Evolutionary conservation across 2,329 filamentous ascomycete genomes (phyloP).

Genomic region (Botrytis squamosa): DNA sequence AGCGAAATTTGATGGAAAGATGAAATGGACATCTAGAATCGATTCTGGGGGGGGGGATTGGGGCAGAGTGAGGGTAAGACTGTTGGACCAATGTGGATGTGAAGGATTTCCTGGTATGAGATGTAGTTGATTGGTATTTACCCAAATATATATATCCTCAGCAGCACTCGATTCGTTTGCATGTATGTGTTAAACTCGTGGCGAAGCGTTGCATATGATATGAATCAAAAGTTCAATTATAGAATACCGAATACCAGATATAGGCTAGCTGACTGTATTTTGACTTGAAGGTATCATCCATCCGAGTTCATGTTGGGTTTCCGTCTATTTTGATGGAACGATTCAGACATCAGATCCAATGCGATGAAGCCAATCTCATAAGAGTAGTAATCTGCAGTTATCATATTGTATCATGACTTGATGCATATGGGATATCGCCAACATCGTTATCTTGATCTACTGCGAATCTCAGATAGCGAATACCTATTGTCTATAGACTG

Average conservation of each 20-base stretch:
- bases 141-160: background rate
- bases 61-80: background rate
- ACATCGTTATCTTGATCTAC: background rate
- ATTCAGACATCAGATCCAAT: background rate
- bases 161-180: background rate
- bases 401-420: background rate
- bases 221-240: background rate
- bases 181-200: background rate
- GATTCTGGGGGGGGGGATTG: background rate
- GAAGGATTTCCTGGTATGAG: background rate
- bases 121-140: background rate
- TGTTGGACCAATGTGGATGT: too few relatives aligned
- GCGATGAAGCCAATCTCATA: background rate
- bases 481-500: background rate
- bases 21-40: background rate
- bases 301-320: background rate
- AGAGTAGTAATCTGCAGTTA: background rate
- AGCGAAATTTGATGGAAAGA: constrained; percentile 11
- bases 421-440: background rate
- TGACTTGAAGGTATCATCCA: background rate
- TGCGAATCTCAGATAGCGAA: background rate
- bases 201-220: background rate
- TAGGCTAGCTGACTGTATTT: background rate
- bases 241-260: background rate
- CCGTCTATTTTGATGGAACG: background rate